Base-by-base conservation (phyloP, 2,329 filamentous ascomycete species). In the Epichloe gansuensis region DNA sequence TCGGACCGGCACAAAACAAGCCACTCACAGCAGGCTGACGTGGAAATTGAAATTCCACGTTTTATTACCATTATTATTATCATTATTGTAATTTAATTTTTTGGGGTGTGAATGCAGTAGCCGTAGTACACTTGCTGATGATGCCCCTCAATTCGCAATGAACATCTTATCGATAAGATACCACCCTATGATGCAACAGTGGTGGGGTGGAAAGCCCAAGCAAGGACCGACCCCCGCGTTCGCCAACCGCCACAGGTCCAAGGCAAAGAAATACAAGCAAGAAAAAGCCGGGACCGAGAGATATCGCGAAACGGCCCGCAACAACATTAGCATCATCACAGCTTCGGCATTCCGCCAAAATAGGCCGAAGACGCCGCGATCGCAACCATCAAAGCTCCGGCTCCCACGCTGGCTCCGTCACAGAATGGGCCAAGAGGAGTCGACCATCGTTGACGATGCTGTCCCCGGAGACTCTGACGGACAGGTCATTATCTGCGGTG, bases 341-440 rank as follows among this genome's bases (percentile, higher is more conserved):
- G 13, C 21, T 23, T 34, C 23, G 21, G 31, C 34, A 38, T 17
- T 7, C 38, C 63, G 63, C 60, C 62, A 71, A 59, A 54, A 72
- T 71, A 70, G 69, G 68, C 61, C 67, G 68, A 57, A 63, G 65
- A 61, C 66, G 63, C 54, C 66, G 65, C 54, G 59, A 66, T 52
- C 65, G 64, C 46, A 63, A 69, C 52, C 61, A 67, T 57, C 61
- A 64, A 49, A 63, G 62, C 54, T 62, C 55, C 60, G 62, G 34
- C 59, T 62, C 59, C 65, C 65, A 54, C 62, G 59, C 59, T 60
- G 64, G 62, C 56, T 63, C 52, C 60, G 60, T 58, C 65, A 62
- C 61, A 88, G 72, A 52, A 96, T 96, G 91, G 91, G 91, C 54
- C 89, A 95, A 67, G 88, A 95, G 65, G 76, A 83, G 58, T 94